Evolutionary conservation across 1,284 basidiomycete species (phyloP).

Genomic region (Hymenochaete sp.): DNA sequence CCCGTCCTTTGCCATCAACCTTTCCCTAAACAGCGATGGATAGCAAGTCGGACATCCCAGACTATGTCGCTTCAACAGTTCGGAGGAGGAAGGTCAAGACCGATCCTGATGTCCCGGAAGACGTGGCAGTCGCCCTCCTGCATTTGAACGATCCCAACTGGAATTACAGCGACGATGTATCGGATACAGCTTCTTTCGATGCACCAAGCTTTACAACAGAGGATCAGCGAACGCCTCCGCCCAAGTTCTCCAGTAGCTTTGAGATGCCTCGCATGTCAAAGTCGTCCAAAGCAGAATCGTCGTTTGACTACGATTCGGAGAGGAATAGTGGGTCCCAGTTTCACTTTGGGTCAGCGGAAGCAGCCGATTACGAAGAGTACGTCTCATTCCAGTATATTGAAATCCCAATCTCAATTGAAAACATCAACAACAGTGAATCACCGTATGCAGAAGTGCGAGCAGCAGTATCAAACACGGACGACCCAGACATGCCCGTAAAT

Average conservation of each 20-base stretch:
- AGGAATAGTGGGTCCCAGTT: conserved; percentile 45
- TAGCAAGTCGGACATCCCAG: background rate
- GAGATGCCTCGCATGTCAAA: conserved; percentile 18
- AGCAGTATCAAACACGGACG: conserved; percentile 72
- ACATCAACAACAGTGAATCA: conserved; percentile 49
- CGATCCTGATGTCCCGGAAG: conserved; percentile 14
- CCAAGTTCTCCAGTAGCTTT: conserved; percentile 23
- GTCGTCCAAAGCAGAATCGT: conserved; percentile 22
- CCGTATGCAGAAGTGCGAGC: conserved; percentile 86
- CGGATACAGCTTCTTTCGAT: conserved; percentile 25
- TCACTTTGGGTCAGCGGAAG: conserved; percentile 45
- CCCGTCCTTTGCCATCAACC: background rate
- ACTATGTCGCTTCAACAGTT: conserved; percentile 2
- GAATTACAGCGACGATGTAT: conserved; percentile 38
- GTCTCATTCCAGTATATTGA: conserved; percentile 26
- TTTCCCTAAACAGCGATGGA: conserved; percentile 9
- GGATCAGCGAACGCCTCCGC: conserved; percentile 5
- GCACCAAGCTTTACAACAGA: conserved; percentile 6
- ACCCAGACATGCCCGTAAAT: conserved; percentile 68
- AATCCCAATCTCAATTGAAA: conserved; percentile 17
- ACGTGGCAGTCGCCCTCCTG: conserved; percentile 14
- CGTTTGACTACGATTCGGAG: conserved; percentile 41
- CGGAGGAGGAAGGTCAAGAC: conserved; percentile 2
- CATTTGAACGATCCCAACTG: conserved; percentile 79
- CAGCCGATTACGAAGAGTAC: conserved; percentile 58